Percentiles rank a stretch among this genome's conserved stretches.
Evolutionary conservation across 1,284 basidiomycete species (phyloP).

Genomic region (Trichosporon coremiiforme): DNA sequence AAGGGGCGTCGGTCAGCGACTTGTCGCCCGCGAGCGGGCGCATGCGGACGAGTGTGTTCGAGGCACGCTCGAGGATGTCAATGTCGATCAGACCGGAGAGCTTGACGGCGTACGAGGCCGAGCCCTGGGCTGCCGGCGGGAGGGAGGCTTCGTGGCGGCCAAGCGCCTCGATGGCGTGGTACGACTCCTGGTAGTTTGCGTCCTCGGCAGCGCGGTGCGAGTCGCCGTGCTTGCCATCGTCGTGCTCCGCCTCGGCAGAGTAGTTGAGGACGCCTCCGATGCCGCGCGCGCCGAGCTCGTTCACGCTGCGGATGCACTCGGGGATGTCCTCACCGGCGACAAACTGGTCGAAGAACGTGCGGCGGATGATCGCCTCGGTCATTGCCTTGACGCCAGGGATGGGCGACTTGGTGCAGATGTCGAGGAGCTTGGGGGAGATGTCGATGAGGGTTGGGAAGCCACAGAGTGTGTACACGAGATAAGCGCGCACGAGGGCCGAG

Average conservation of each 20-base stretch:
- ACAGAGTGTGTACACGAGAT: constrained; percentile 77
- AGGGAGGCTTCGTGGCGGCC: constrained; percentile 72
- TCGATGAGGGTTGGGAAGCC: constrained; percentile 77
- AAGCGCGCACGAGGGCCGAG: constrained; percentile 65
- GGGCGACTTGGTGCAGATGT: constrained; percentile 60
- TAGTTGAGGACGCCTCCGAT: constrained; percentile 81
- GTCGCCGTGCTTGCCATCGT: constrained; percentile 31
- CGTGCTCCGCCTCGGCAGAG: constrained; percentile 77
- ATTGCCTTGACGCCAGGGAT: constrained; percentile 69
- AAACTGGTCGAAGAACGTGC: constrained; percentile 83
- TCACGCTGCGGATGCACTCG: constrained; percentile 68
- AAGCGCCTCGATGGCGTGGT: constrained; percentile 71
- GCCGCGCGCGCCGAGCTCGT: constrained; percentile 65
- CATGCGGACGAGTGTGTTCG: constrained; percentile 53
- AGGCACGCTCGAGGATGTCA: constrained; percentile 52
- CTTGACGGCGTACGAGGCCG: constrained; percentile 81
- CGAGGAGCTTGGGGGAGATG: constrained; percentile 70
- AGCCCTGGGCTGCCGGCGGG: constrained; percentile 49
- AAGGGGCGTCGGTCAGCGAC: constrained; percentile 58
- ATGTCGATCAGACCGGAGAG: constrained; percentile 58
- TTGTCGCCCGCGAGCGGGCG: constrained; percentile 37
- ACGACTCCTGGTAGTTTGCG: constrained; percentile 52
- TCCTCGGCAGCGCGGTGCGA: constrained; percentile 22
- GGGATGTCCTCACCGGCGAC: constrained; percentile 82
- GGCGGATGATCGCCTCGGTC: constrained; percentile 70